Conservation (phyloP, 805 yeast genomes). For the Diddensiella caesifluorescens region DNA sequence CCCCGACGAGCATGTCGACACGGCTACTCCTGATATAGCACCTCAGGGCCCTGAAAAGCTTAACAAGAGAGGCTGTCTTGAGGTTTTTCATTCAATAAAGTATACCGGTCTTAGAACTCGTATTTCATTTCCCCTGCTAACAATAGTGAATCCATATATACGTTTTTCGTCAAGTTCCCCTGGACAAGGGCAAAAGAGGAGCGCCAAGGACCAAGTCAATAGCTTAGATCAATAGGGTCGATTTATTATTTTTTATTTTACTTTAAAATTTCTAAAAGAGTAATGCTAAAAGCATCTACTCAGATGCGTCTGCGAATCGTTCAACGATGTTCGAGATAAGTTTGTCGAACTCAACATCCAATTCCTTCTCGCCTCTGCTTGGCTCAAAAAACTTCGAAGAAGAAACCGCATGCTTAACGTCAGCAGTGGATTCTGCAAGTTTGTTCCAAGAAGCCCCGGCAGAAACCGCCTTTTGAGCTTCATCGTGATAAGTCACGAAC, state of each 20-base stretch:
- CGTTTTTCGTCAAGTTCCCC: too few species aligned
- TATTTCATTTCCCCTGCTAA: too few species aligned
- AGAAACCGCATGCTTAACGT: constrained; percentile 88
- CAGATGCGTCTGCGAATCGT: constrained; percentile 92
- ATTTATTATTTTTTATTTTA: too few species aligned
- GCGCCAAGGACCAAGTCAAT: too few species aligned
- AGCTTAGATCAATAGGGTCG: too few species aligned
- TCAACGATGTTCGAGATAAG: constrained; percentile 73
- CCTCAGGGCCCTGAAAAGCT: background rate
- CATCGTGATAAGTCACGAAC: constrained; percentile 85
- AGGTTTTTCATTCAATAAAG: background rate
- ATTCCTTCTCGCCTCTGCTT: constrained; percentile 77
- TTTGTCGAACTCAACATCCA: constrained; percentile 69
- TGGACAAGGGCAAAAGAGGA: too few species aligned
- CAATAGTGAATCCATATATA: too few species aligned
- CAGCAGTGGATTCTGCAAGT: constrained; percentile 81
- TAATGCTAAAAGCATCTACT: constrained; percentile 40
- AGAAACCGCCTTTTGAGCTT: constrained; percentile 94
- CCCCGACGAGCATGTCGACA: background rate
- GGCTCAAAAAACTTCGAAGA: constrained; percentile 97
- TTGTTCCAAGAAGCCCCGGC: constrained; percentile 94
- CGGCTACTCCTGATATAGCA: background rate
- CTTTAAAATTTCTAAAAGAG: constrained; percentile 1
- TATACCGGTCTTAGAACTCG: too few species aligned
- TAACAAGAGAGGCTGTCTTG: background rate